Conservation (phyloP, 1,284 basidiomycete genomes). For the Cutaneotrichosporon sp. region DNA sequence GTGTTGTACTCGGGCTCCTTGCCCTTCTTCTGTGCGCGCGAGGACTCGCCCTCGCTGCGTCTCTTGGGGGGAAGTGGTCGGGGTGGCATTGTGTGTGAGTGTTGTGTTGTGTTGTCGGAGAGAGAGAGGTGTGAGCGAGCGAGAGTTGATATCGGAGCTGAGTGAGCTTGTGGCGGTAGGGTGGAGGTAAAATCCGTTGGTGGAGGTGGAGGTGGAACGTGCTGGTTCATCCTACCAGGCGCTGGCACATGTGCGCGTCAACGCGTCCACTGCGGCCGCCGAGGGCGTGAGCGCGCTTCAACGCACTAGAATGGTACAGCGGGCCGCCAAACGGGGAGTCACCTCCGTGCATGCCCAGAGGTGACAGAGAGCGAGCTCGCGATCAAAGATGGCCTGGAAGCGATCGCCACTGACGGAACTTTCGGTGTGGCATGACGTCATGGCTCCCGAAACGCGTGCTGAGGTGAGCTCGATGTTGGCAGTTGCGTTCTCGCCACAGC, state of each 20-base stretch:
- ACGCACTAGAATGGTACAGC: no score
- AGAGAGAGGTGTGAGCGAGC: background rate
- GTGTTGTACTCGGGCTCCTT: constrained; percentile 50
- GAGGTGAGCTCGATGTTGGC: no score
- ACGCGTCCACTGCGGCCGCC: background rate
- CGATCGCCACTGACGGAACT: no score
- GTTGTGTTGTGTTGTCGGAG: constrained; percentile 2
- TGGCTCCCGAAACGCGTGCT: no score
- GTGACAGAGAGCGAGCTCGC: no score
- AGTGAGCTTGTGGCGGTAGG: background rate
- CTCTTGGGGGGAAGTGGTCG: constrained; percentile 19
- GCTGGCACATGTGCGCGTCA: background rate
- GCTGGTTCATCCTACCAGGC: background rate
- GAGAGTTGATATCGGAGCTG: no score
- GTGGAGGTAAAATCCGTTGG: background rate
- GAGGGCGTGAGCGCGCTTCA: no score
- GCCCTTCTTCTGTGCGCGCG: constrained; percentile 34
- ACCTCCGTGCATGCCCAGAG: no score
- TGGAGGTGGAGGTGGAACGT: background rate
- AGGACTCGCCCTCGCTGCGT: constrained; percentile 13
- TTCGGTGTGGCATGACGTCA: no score
- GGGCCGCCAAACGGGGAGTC: no score
- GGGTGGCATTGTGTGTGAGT: constrained; percentile 11
- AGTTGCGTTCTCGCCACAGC: no score
- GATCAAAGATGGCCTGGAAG: no score